Evolutionary conservation across 2,329 filamentous ascomycete species (phyloP).

Genomic region (Penicillium sp.): DNA sequence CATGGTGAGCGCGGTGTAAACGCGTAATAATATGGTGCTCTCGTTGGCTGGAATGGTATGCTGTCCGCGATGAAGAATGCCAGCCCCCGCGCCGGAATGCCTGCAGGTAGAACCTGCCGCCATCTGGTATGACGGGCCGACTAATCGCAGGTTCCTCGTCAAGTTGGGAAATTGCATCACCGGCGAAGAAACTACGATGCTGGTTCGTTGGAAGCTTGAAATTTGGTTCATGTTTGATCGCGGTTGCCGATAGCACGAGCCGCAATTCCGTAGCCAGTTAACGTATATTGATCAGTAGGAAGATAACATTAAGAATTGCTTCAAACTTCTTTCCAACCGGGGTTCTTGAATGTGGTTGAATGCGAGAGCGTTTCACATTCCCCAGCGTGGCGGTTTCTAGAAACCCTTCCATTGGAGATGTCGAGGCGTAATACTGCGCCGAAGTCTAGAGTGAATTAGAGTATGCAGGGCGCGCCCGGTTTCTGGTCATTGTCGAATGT

Average conservation of each 20-base stretch:
- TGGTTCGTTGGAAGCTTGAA: neutral
- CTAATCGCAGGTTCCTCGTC: neutral
- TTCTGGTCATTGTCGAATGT: slow-evolving; percentile 2
- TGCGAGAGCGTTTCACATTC: slow-evolving; percentile 16
- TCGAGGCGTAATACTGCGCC: slow-evolving; percentile 9
- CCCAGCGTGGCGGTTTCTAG: slow-evolving; percentile 12
- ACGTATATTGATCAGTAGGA: neutral
- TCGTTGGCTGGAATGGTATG: slow-evolving; percentile 25
- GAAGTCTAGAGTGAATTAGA: slow-evolving; percentile 1
- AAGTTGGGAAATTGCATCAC: slow-evolving; percentile 1
- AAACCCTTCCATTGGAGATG: neutral
- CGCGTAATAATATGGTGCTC: slow-evolving; percentile 26
- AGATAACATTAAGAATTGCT: neutral
- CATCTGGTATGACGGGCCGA: slow-evolving; percentile 22
- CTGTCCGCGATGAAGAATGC: slow-evolving; percentile 24
- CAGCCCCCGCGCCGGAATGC: slow-evolving; percentile 26
- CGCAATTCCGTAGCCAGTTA: neutral
- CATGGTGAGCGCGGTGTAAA: slow-evolving; percentile 9
- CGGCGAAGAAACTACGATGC: slow-evolving; percentile 6
- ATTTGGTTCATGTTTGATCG: neutral
- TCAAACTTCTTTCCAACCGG: neutral
- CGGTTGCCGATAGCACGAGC: neutral
- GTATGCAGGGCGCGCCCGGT: neutral
- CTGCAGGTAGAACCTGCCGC: slow-evolving; percentile 18
- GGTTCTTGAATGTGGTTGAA: neutral